These are phyloP conservation scores for Haemoproteus tartakovskyi DNA, from an alignment of 169 alveolate genomes.

Conservation along the genomic window DNA sequence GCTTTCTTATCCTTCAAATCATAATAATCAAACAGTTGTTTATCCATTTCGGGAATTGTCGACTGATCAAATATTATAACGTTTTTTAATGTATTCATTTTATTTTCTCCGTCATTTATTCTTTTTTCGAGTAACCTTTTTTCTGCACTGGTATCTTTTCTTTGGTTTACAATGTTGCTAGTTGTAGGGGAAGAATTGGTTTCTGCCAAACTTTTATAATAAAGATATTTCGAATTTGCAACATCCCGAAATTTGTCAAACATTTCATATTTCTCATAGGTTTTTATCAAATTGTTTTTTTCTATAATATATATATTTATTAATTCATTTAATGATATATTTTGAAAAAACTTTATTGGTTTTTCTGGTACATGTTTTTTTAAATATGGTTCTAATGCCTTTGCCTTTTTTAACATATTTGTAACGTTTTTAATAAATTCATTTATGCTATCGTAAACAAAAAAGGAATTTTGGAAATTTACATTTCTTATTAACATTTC, in stretches of 20 bases:
- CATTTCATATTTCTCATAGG: conserved; percentile 25
- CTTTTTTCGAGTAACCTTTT: neutral
- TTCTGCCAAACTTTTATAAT: conserved; percentile 19
- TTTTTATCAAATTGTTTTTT: conserved; percentile 39
- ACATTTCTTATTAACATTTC: conserved; percentile 1
- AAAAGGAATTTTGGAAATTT: too few relatives aligned
- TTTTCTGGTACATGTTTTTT: conserved; percentile 10
- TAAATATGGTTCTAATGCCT: conserved; percentile 8
- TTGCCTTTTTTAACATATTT: conserved; percentile 27
- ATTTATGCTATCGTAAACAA: conserved; percentile 8
- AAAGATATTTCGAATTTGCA: conserved; percentile 60
- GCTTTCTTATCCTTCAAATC: conserved; percentile 36
- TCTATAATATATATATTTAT: conserved; percentile 5
- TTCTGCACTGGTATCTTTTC: neutral
- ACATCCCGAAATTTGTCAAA: conserved; percentile 50
- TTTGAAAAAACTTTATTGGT: conserved; percentile 40
- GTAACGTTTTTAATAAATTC: conserved; percentile 30
- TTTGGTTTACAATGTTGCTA: conserved; percentile 7
- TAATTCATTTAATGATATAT: conserved; percentile 3
- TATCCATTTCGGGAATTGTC: conserved; percentile 9
- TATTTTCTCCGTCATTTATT: neutral
- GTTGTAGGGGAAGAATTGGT: conserved; percentile 7
- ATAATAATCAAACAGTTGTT: conserved; percentile 18
- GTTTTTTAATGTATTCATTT: conserved; percentile 15
- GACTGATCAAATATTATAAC: conserved; percentile 11